A percentile compares a stretch with the other conserved stretches of the same genome.
These are phyloP conservation scores for Calycina herbarum DNA, from an alignment of 2,329 filamentous ascomycete genomes.

Conservation along the genomic window DNA sequence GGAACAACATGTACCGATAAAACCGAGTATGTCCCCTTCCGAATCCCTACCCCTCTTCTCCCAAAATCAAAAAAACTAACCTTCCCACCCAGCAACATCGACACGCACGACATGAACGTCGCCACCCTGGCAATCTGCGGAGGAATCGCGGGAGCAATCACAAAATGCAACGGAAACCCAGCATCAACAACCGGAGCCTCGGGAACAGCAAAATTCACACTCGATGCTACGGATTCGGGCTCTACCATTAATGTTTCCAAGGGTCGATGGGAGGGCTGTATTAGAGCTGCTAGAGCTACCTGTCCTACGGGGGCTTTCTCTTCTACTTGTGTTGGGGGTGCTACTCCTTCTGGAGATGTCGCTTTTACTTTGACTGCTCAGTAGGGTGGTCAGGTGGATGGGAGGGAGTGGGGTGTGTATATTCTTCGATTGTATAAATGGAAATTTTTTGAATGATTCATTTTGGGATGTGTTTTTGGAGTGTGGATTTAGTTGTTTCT, in stretches of 20 bases:
- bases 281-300: slow-evolving; percentile 46
- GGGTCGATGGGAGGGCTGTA: slow-evolving; percentile 53
- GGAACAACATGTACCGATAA: slow-evolving; percentile 38
- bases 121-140: slow-evolving; percentile 52
- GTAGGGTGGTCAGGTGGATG: too few species aligned
- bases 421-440: too few species aligned
- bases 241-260: slow-evolving; percentile 55
- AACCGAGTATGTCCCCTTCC: slow-evolving; percentile 29
- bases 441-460: too few species aligned
- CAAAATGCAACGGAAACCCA: slow-evolving; percentile 48
- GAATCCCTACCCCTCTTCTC: not conserved
- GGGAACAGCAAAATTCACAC: slow-evolving; percentile 50
- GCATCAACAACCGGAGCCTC: slow-evolving; percentile 46
- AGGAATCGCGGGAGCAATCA: slow-evolving; percentile 47
- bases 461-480: too few species aligned
- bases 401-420: not conserved
- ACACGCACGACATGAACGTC: slow-evolving; percentile 48
- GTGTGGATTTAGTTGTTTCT: too few species aligned
- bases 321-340: slow-evolving; percentile 32
- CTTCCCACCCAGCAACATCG: slow-evolving; percentile 17
- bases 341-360: slow-evolving; percentile 27
- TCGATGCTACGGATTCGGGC: slow-evolving; percentile 44
- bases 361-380: slow-evolving; percentile 24
- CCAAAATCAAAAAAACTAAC: not conserved
- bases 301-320: slow-evolving; percentile 29